A percentile compares a stretch with the other conserved stretches of the same genome.
Evolutionary conservation across 495 filamentous ascomycete genomes (phyloP).

Genomic region (Chaetomidium leptoderma): DNA sequence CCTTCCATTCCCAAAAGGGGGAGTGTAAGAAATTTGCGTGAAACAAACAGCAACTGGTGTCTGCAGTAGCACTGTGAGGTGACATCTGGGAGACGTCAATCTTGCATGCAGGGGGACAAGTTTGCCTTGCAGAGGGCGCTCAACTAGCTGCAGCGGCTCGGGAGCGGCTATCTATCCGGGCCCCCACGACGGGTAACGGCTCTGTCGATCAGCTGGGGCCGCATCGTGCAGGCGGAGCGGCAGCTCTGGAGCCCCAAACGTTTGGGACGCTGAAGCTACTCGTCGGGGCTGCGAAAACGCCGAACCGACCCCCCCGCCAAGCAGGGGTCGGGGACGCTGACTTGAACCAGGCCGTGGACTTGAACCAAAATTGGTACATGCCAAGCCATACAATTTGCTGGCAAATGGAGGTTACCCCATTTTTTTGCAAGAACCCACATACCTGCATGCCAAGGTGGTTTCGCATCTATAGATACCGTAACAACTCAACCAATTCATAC

Average conservation of each 20-base stretch:
- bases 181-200: conserved; percentile 1
- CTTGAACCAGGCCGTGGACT: too few relatives aligned
- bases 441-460: too few relatives aligned
- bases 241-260: not conserved
- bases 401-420: too few relatives aligned
- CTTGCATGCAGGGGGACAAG: conserved; percentile 3
- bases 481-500: too few relatives aligned
- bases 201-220: conserved; percentile 5
- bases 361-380: too few relatives aligned
- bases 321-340: too few relatives aligned
- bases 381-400: too few relatives aligned
- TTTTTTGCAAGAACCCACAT: too few relatives aligned
- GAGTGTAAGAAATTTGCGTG: not conserved
- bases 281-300: too few relatives aligned
- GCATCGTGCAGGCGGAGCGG: conserved; percentile 13
- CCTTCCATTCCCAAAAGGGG: not conserved
- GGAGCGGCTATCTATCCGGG: conserved; percentile 9
- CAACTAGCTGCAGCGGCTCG: conserved; percentile 1
- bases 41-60: not conserved
- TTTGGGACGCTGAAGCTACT: conserved; percentile 5
- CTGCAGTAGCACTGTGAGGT: not conserved
- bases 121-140: not conserved
- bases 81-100: not conserved
- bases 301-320: too few relatives aligned
- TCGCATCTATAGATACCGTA: too few relatives aligned